phyloP scores from a whole-genome alignment of 306 rosid species.

The Styphnolobium japonicum region DNA sequence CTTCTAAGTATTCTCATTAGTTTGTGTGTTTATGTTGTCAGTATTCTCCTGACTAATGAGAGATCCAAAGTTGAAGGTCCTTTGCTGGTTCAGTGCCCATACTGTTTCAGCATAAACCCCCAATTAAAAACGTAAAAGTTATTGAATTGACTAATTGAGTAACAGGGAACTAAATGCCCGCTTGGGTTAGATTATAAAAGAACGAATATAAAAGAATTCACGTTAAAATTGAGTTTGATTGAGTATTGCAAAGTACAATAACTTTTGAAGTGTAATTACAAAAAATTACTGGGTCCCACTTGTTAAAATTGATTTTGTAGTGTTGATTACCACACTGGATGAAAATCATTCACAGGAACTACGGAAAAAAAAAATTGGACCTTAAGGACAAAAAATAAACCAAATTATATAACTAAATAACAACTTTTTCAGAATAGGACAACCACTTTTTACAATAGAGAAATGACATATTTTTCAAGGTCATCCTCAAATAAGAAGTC shows the following conservation, averaged over 20 bases:
- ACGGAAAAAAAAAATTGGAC: neutral
- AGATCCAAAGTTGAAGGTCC: neutral
- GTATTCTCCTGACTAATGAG: neutral
- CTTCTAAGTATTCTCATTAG: neutral
- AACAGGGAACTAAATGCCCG: neutral
- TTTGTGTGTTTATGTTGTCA: neutral
- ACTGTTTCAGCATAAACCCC: too few relatives aligned
- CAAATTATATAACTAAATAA: neutral
- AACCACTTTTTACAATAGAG: neutral
- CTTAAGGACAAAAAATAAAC: neutral
- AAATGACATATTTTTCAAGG: neutral
- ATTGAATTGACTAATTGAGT: neutral
- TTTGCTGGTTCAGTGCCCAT: neutral
- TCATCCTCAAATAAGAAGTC: conserved; percentile 14
- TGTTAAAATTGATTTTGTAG: neutral
- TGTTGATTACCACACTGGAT: neutral
- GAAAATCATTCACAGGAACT: neutral
- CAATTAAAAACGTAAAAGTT: neutral
- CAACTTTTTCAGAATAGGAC: neutral
- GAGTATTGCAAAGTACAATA: neutral
- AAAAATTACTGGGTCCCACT: neutral
- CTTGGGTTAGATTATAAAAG: neutral
- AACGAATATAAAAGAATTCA: neutral
- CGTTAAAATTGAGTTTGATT: neutral
- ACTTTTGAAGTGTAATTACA: neutral